Evolutionary conservation across 2,329 filamentous ascomycete genomes (phyloP).

Genomic region (Claviceps sp.): DNA sequence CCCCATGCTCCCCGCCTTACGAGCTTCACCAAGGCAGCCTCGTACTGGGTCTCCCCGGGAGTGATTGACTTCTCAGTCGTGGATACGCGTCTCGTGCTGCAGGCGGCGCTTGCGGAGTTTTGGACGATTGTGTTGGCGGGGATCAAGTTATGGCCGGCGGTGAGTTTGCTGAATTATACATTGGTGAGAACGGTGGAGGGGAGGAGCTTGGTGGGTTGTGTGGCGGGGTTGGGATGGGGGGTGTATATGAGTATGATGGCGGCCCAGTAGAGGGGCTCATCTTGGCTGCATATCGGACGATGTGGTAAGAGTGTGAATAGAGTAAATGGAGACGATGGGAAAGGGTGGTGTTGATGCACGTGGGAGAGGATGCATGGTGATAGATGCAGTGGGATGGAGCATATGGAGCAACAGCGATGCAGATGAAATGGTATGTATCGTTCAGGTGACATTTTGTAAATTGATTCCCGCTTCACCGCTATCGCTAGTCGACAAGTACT

Average conservation of each 20-base stretch:
- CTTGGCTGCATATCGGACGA: not conserved
- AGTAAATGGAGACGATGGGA: not conserved
- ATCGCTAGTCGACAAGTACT: not conserved
- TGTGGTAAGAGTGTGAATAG: not conserved
- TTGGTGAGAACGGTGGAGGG: constrained; percentile 55
- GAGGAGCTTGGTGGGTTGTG: constrained; percentile 55
- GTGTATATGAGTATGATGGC: constrained; percentile 58
- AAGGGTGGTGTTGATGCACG: not conserved
- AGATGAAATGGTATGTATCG: not conserved
- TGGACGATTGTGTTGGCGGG: constrained; percentile 53
- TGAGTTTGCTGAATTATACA: constrained; percentile 58
- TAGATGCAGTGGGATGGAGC: not conserved
- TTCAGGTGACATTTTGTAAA: not conserved
- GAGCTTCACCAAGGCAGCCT: constrained; percentile 20
- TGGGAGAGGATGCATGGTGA: not conserved
- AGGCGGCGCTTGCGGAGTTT: constrained; percentile 40
- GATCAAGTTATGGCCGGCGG: constrained; percentile 54
- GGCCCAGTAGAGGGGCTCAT: constrained; percentile 5
- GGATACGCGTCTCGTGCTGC: constrained; percentile 30
- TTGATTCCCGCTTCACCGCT: not conserved
- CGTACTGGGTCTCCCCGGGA: constrained; percentile 23
- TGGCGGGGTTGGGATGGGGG: constrained; percentile 62
- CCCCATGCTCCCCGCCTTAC: constrained; percentile 23
- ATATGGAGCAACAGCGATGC: too few species aligned
- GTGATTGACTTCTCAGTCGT: constrained; percentile 32